These are phyloP conservation scores for Ceratocystis lukuohia DNA, from an alignment of 2,329 filamentous ascomycete species.

Conservation along the genomic window DNA sequence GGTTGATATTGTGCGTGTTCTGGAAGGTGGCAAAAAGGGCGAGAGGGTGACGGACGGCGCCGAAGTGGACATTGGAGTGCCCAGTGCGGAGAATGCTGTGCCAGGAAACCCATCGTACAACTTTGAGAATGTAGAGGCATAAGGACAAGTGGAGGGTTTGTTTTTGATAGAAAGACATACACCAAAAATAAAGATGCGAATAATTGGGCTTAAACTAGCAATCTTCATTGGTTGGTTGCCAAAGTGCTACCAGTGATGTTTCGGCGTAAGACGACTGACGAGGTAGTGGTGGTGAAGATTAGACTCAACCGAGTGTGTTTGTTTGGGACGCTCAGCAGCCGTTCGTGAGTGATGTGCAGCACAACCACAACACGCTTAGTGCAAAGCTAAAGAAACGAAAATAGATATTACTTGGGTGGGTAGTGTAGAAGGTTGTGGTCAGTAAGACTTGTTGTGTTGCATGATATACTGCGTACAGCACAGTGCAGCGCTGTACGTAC, in stretches of 20 bases:
- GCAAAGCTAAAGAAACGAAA: background rate
- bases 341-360: too few relatives aligned
- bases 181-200: background rate
- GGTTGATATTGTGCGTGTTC: constrained; percentile 59
- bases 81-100: constrained; percentile 57
- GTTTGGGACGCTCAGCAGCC: too few relatives aligned
- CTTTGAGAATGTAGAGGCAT: constrained; percentile 58
- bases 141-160: background rate
- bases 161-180: background rate
- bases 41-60: constrained; percentile 38
- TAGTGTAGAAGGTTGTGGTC: background rate
- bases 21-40: constrained; percentile 56
- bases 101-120: constrained; percentile 71
- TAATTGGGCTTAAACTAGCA: too few relatives aligned
- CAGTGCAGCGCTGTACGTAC: background rate
- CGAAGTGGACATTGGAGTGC: constrained; percentile 44
- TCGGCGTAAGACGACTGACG: too few relatives aligned
- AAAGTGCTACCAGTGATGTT: too few relatives aligned
- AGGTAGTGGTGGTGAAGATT: too few relatives aligned
- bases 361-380: background rate
- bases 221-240: too few relatives aligned
- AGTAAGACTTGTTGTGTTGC: constrained; percentile 1
- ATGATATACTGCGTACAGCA: background rate
- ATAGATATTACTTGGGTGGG: background rate
- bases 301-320: too few relatives aligned